Base-by-base conservation (phyloP, 2,329 filamentous ascomycete species). In the Talaromyces sp. region DNA sequence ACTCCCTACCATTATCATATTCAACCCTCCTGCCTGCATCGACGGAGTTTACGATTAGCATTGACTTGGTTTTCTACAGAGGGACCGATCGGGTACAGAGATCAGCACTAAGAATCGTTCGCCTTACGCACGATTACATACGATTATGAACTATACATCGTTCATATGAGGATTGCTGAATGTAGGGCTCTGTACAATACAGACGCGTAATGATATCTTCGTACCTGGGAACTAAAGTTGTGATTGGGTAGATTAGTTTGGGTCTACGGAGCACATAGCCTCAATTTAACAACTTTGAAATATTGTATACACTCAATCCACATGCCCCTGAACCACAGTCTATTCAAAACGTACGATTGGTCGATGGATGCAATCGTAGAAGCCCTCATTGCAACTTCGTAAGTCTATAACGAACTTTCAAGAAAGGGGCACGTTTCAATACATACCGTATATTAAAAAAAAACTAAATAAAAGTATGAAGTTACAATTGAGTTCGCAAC, bases 1-100 rank as follows among this genome's bases (percentile, higher is more conserved):
- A 3, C 9, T 22, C 16, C 31, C 6, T 19, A 37, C 13, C 33
- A 39, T 37, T 13, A 54, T 13, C 33, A 56, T 14, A 19, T 31
- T n/a, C 35, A 27, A 59, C 22, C 37, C 24, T 19, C 22, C 27
- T 16, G 33, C 35, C 39, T 45, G 56, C 56, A 45, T 59, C 39
- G 37, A 45, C 24, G 56, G 56, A 45, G 37, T 59, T 59, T 14
- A 33, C 19, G 52, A 56, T 39, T n/a, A 54, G 50, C 50, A 54
- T 54, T 54, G 50, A 54, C 50, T 35, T 35, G 27, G 11, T 7
- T 39, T 56, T 22, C 11, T 33, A 33, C 48, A 4, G 33, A 33
- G 27, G 52, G 52, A 54, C n/a, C 35, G 27, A 31, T 37, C n/a
- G 50, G 31, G 6, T 54, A 37, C 2, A 54, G 31, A 54, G 31